Evolutionary conservation across 169 alveolate species (phyloP).

Genomic region (Theileria sp.): DNA sequence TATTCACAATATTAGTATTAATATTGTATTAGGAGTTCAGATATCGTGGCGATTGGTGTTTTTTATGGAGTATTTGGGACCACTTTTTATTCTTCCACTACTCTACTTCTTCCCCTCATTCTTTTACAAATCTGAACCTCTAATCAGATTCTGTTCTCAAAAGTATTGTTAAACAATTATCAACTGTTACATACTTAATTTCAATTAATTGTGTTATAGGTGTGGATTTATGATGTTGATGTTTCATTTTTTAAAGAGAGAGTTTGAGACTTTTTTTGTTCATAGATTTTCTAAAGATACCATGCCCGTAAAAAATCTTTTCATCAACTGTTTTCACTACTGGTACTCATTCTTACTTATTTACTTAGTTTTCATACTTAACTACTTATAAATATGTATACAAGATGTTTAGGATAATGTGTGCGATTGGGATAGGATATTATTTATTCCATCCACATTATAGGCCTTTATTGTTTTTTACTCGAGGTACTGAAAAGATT

Average conservation of each 20-base stretch:
- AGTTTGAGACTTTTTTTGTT: slow-evolving; percentile 93
- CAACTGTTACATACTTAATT: background rate
- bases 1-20: background rate
- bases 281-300: slow-evolving; percentile 95
- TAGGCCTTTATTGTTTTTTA: slow-evolving; percentile 66
- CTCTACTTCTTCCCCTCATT: slow-evolving; percentile 81
- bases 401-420: slow-evolving; percentile 76
- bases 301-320: slow-evolving; percentile 92
- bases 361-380: background rate
- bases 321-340: slow-evolving; percentile 94
- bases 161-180: background rate
- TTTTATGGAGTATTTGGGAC: slow-evolving; percentile 96
- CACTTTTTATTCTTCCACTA: slow-evolving; percentile 89
- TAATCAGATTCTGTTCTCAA: slow-evolving; percentile 12
- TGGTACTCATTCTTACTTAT: slow-evolving; percentile 82
- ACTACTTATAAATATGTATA: no score
- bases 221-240: slow-evolving; percentile 84
- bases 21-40: slow-evolving; percentile 86
- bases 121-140: slow-evolving; percentile 19
- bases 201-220: slow-evolving; percentile 47
- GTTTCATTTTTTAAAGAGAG: slow-evolving; percentile 95
- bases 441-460: slow-evolving; percentile 92
- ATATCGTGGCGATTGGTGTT: slow-evolving; percentile 95
- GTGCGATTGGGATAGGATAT: slow-evolving; percentile 88
- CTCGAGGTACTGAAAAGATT: slow-evolving; percentile 39